Percentiles rank a stretch among this genome's conserved stretches.
Evolutionary conservation across 208 protist genomes (phyloP).

Genomic region (Acanthamoeba rhysodes): DNA sequence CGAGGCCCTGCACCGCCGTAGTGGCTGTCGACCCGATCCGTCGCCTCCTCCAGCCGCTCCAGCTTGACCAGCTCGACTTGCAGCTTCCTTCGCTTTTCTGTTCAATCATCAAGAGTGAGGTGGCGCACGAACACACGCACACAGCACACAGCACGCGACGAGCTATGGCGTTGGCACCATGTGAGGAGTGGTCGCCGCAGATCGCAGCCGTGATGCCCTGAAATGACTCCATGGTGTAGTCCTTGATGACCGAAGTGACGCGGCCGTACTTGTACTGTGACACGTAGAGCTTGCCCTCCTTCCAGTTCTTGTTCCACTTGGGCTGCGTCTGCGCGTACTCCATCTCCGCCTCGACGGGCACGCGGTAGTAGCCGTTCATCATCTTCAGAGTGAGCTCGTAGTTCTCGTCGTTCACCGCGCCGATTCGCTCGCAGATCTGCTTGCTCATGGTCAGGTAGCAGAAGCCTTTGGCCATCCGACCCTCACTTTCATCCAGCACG

Average conservation of each 20-base stretch:
- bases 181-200: background rate
- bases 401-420: slow-evolving; percentile 49
- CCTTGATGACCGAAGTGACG: slow-evolving; percentile 42
- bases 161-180: background rate
- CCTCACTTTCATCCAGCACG: slow-evolving; percentile 31
- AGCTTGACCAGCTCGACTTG: background rate
- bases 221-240: background rate
- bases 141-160: background rate
- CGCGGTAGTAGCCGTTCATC: background rate
- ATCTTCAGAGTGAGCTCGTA: slow-evolving; percentile 30
- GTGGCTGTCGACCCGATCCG: background rate
- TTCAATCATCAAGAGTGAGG: background rate
- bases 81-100: background rate
- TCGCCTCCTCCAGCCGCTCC: slow-evolving; percentile 1
- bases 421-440: slow-evolving; percentile 48
- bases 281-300: slow-evolving; percentile 23
- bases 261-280: slow-evolving; percentile 52
- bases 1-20: background rate
- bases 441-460: slow-evolving; percentile 64
- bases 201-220: background rate
- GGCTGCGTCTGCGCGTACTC: background rate
- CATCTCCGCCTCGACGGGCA: background rate
- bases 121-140: background rate
- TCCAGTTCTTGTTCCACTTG: slow-evolving; percentile 65
- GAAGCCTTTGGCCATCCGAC: slow-evolving; percentile 6